These are phyloP conservation scores for Alternaria arborescens DNA, from an alignment of 2,329 filamentous ascomycete species.

Conservation along the genomic window DNA sequence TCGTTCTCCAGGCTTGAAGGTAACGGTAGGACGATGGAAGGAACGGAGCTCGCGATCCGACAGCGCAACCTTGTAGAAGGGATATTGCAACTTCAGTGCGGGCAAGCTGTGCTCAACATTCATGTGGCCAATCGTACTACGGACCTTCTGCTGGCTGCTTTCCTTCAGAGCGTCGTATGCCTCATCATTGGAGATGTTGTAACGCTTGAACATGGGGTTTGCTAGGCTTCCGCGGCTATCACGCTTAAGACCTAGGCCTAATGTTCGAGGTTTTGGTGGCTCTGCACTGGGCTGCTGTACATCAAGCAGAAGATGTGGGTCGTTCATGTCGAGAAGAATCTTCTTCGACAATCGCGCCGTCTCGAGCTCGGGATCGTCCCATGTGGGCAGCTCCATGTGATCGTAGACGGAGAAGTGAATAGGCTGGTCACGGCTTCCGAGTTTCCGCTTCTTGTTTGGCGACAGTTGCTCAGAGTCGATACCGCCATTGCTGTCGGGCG, in stretches of 20 bases:
- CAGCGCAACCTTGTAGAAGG: conserved; percentile 91
- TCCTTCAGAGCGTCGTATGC: conserved; percentile 96
- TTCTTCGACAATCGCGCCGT: conserved; percentile 78
- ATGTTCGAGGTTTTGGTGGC: conserved; percentile 64
- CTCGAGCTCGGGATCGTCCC: conserved; percentile 81
- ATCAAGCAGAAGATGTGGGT: conserved; percentile 86
- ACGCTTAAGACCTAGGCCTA: conserved; percentile 66
- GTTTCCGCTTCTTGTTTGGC: conserved; percentile 70
- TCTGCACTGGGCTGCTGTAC: conserved; percentile 72
- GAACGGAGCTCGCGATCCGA: conserved; percentile 75
- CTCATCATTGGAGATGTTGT: conserved; percentile 96
- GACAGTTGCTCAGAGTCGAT: conserved; percentile 46
- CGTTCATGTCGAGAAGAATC: conserved; percentile 85
- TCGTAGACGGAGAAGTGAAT: conserved; percentile 49
- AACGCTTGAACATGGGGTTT: conserved; percentile 79
- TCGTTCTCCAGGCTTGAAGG: conserved; percentile 73
- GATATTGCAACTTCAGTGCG: conserved; percentile 89
- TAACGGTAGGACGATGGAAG: conserved; percentile 83
- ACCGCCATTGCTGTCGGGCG: conserved; percentile 33
- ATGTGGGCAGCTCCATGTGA: conserved; percentile 62
- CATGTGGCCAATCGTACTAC: conserved; percentile 88
- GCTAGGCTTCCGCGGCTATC: conserved; percentile 74
- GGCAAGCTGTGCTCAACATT: conserved; percentile 95
- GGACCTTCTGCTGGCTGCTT: conserved; percentile 95
- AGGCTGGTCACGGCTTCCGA: conserved; percentile 43